These are phyloP conservation scores for Penicillium nordicum DNA, from an alignment of 2,329 filamentous ascomycete genomes.

Conservation along the genomic window DNA sequence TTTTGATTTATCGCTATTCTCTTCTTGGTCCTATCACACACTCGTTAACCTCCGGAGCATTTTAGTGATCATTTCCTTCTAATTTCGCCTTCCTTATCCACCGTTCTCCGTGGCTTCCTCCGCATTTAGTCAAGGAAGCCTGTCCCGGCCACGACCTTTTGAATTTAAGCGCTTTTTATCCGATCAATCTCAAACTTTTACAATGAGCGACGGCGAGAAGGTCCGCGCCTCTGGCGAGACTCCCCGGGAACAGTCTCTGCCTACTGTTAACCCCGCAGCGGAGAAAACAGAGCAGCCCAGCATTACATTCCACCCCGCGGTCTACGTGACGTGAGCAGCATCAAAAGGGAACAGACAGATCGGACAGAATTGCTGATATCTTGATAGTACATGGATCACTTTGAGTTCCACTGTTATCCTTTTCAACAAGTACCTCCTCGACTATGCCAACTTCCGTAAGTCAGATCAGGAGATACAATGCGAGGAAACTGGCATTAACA, in stretches of 20 bases:
- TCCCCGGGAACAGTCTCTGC: slow-evolving; percentile 57
- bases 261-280: slow-evolving; percentile 71
- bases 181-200: slow-evolving; percentile 37
- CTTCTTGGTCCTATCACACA: slow-evolving; percentile 11
- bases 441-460: slow-evolving; percentile 79
- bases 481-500: neutral
- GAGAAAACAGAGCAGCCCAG: slow-evolving; percentile 66
- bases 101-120: slow-evolving; percentile 42
- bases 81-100: slow-evolving; percentile 8
- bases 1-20: slow-evolving; percentile 1
- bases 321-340: slow-evolving; percentile 67
- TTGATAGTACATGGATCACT: slow-evolving; percentile 76
- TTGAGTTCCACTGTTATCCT: slow-evolving; percentile 93
- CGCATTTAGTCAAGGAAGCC: slow-evolving; percentile 42
- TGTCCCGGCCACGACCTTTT: slow-evolving; percentile 47
- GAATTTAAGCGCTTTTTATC: slow-evolving; percentile 48
- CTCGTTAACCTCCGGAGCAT: slow-evolving; percentile 10
- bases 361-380: slow-evolving; percentile 14
- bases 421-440: slow-evolving; percentile 98
- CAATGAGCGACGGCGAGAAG: slow-evolving; percentile 74
- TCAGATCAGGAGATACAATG: slow-evolving; percentile 1
- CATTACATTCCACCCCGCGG: slow-evolving; percentile 68
- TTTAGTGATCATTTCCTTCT: slow-evolving; percentile 22
- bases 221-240: slow-evolving; percentile 74
- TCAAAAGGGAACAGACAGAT: neutral